Evolutionary conservation across 73 alveolate species (phyloP), one percentile per base, ranked within the genome.

Genomic region (Durusdinium trenchii): DNA sequence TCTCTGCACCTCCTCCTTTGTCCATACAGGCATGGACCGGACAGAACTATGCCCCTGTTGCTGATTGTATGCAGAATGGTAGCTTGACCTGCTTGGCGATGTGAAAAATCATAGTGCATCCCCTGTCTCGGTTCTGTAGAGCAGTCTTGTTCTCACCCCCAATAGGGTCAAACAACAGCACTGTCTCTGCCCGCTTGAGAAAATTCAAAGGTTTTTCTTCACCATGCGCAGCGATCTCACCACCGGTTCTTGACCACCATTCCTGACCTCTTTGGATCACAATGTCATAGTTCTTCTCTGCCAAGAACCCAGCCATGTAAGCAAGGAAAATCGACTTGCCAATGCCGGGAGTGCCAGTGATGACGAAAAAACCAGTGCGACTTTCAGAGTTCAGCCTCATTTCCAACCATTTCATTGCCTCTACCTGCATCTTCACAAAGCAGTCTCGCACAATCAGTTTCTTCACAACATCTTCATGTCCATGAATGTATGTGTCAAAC

Each of bases 311-410:
- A 30, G 94, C 94, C 76, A 84, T 51, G 78, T 84, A 84, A 3
- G 94, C 94, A 35, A 84, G 94, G 94, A 84, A 84, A 30, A 84
- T 38, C 35, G 94, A 84, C 78, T 84, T 84, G 4, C 94, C 94
- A 85, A 52, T 85, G 6, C 94, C 94, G 60, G 94, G 94, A 2
- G 94, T 85, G 94, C 94, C 94, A 35, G 94, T 85, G 94, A 82
- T 48, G 48, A 85, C 48, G 45, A 85, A 43, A 12, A 85, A 47
- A 12, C 78, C 94, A 9, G 45, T 47, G 43, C 61, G 89, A 6
- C 61, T 45, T 38, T 30, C 86, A 28, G 62, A 40, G 35, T 82
- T 40, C 50, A 82, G 43, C 9, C 6, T 48, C 42, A 62, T 51
- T 2, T 52, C 36, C 94, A 85, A 32, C 94, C 94, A 85, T 1